These are phyloP conservation scores for Penicillium parvum DNA, from an alignment of 495 filamentous ascomycete genomes.

Conservation along the genomic window DNA sequence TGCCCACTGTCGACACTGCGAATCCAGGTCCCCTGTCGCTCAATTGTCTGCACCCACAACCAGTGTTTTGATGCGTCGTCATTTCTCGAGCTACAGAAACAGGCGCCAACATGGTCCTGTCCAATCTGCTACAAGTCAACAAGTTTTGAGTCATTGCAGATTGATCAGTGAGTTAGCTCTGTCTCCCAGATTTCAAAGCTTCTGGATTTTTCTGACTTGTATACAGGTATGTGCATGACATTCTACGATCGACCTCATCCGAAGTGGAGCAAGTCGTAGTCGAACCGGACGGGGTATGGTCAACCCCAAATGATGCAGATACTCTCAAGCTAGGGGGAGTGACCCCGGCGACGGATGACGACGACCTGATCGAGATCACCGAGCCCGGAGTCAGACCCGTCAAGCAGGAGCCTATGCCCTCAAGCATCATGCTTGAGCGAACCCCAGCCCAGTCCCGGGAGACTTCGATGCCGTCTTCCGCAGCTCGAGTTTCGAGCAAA, in stretches of 20 bases:
- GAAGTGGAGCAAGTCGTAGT: conserved; percentile 81
- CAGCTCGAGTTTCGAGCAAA: conserved; percentile 40
- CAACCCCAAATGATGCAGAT: conserved; percentile 37
- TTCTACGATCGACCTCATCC: conserved; percentile 64
- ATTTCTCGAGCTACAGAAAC: conserved; percentile 89
- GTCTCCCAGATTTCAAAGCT: neutral
- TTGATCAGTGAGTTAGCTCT: conserved; percentile 68
- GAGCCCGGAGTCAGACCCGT: conserved; percentile 44
- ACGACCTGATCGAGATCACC: conserved; percentile 66
- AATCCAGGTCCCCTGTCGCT: conserved; percentile 75
- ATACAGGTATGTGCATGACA: conserved; percentile 87
- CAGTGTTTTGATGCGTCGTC: conserved; percentile 95
- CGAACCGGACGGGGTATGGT: conserved; percentile 82
- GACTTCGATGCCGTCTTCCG: conserved; percentile 45
- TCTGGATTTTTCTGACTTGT: conserved; percentile 1
- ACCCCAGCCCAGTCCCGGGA: conserved; percentile 55
- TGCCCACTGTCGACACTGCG: conserved; percentile 85
- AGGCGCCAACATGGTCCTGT: conserved; percentile 92
- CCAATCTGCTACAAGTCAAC: conserved; percentile 85
- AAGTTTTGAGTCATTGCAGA: conserved; percentile 72
- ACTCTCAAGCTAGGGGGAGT: conserved; percentile 31
- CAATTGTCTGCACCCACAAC: conserved; percentile 76
- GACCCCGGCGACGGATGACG: conserved; percentile 46
- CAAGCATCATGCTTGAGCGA: conserved; percentile 36
- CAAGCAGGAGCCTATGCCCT: conserved; percentile 42